These are phyloP conservation scores for Coffea eugenioides DNA, from an alignment of 257 asterid genomes.

Conservation along the genomic window DNA sequence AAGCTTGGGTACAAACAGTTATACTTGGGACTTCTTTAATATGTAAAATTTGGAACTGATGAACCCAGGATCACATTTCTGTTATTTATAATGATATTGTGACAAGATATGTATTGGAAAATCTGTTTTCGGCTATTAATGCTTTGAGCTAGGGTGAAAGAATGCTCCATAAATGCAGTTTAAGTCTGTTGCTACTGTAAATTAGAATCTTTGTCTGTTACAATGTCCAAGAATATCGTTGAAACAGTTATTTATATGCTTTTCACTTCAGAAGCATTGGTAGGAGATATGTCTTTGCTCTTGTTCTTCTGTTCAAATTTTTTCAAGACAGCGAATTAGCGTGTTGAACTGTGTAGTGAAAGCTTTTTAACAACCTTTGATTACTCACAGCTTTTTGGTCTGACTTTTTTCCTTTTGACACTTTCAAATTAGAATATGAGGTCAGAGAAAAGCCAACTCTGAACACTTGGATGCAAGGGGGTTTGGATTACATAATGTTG, in stretches of 20 bases:
- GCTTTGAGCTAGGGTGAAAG: background rate
- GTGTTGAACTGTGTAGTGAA: background rate
- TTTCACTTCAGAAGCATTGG: background rate
- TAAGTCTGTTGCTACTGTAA: background rate
- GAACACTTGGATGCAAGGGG: constrained; percentile 96
- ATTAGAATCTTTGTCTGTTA: background rate
- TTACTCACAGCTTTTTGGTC: background rate
- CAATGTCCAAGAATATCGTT: background rate
- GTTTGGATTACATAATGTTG: constrained; percentile 84
- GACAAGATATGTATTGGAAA: background rate
- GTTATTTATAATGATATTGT: background rate
- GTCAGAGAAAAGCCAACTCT: constrained; percentile 73
- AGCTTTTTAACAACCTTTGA: background rate
- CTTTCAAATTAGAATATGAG: constrained; percentile 67
- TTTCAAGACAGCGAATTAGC: background rate
- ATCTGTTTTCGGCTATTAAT: background rate
- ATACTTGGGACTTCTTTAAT: background rate
- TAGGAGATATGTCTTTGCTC: background rate
- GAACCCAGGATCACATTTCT: background rate
- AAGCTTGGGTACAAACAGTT: constrained; percentile 26
- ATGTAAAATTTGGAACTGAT: background rate
- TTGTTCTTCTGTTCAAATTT: background rate
- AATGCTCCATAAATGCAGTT: background rate
- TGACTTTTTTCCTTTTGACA: constrained; percentile 25
- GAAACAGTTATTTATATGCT: background rate